Base-by-base conservation (phyloP, 2,329 filamentous ascomycete genomes). In the Aspergillus sp. region DNA sequence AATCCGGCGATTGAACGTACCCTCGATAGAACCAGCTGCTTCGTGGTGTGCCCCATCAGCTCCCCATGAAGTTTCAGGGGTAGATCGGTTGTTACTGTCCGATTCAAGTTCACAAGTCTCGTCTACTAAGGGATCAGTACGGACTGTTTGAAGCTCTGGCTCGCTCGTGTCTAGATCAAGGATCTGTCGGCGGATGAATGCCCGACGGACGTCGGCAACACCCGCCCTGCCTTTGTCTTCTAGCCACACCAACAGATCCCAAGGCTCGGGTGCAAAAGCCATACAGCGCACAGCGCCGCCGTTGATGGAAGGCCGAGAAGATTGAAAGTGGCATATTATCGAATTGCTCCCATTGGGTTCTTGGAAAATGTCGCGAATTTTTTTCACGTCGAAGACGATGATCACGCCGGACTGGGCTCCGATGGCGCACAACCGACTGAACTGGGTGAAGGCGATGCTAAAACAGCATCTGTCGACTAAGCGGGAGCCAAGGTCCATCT, bases 231-330 rank as follows among this genome's bases (percentile, higher is more conserved):
- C 77, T 57, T 89, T 87, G 63, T 96, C 89, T 71, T 99, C 94
- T 7, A 91, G 89, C 92, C 94, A 97, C 5, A 95, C 88, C 38
- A 99, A 77, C 16, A 99, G 82, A 67, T 97, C 93, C 78, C 88
- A 93, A 0, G 92, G 90, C 1, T 89, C 88, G 0, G 93, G 92
- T 4, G 89, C 91, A 68, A 99, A 99, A 1, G 88, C 82, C 88
- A 97, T 95, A 56, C 91, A 90, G 56, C 94, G 84, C 49, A 97
- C 86, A 29, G 93, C 91, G 41, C 93, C 93, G 17, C 82, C 80
- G 19, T 84, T 81, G n/a, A 78, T 80, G 54, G 83, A 81, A 0
- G 89, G 84, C 55, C 90, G 80, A 0, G 91, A 92, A 14, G 91
- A 92, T 53, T 83, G 82, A 64, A 97, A 91, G 7, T 87, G 82